Base-by-base conservation (phyloP, 495 filamentous ascomycete genomes). In the Penicillium roqueforti region DNA sequence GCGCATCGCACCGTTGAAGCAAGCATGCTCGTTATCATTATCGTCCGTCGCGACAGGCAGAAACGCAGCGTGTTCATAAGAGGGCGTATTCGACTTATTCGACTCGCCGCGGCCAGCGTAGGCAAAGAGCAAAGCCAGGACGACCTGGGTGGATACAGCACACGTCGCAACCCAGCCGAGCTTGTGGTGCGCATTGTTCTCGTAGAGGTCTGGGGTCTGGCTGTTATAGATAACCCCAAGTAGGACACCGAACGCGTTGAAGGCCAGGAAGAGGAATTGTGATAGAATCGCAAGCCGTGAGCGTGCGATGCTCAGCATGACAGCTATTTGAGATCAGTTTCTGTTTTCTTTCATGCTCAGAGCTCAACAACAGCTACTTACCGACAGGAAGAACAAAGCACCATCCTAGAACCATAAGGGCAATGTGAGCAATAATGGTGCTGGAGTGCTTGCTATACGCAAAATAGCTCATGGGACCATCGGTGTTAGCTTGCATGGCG, bases 111-210 rank as follows among this genome's bases (percentile, higher is more conserved):
- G 68, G 18, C 74, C 70, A 4, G 72, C 69, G 43, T 79, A 79
- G 32, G 70, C 56, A 37, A 81, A 80, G 44, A 92, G 68, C 45
- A 95, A 66, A 18, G 83, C 80, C 62, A 95, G 73, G 11, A 86
- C 51, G 10, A 84, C 80, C 72, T 96, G 92, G 25, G 76, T 81
- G 37, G 76, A 71, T 10, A 87, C 74, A 13, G 91, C 76, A 75
- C 82, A 87, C 10, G 87, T 92, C 28, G 87, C 77, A 36, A 88
- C 75, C 93, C 93, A 97, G 29, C 93, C 93, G 44, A 93, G 78
- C 69, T 87, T 91, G 70, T 90, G 85, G 66, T 97, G 95, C 6
- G 87, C 81, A 64, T 96, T 95, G 63, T 89, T 87, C 46, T 84
- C 81, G 65, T 97, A 97, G 1, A 98, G 72, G 66, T 96, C 89